These are phyloP conservation scores for Penicillium dipodomyicola DNA, from an alignment of 495 filamentous ascomycete species.

Conservation along the genomic window DNA sequence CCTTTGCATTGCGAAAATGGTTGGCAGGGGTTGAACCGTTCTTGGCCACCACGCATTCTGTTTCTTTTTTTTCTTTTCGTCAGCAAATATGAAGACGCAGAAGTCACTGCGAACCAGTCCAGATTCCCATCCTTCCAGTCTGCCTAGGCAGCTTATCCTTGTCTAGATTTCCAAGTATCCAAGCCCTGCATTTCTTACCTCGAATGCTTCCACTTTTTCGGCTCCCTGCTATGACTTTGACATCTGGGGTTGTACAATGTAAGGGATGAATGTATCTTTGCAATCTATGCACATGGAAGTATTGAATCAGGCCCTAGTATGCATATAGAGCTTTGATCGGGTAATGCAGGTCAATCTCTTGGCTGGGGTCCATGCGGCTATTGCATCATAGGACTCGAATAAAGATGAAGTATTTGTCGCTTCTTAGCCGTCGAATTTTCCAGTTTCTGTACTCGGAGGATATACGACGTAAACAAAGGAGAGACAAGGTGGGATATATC, in stretches of 20 bases:
- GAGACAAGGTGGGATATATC: too few relatives aligned
- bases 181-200: constrained; percentile 5
- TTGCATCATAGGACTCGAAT: constrained; percentile 14
- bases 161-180: constrained; percentile 24
- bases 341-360: constrained; percentile 26
- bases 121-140: constrained; percentile 8
- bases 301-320: not conserved
- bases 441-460: not conserved
- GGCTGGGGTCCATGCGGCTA: constrained; percentile 21
- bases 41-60: constrained; percentile 21
- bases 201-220: not conserved
- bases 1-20: constrained; percentile 31
- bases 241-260: not conserved
- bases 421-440: not conserved
- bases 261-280: not conserved
- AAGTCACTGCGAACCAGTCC: constrained; percentile 15
- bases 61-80: constrained; percentile 16
- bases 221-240: not conserved
- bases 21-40: constrained; percentile 22
- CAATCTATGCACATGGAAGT: not conserved
- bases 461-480: not conserved
- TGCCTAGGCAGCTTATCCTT: constrained; percentile 15
- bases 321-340: not conserved
- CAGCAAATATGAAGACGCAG: constrained; percentile 30
- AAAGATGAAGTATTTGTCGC: not conserved